A percentile compares a stretch with the other conserved stretches of the same genome.
phyloP scores from a whole-genome alignment of 495 filamentous ascomycete species.

The Beverwykella pulmonaria region DNA sequence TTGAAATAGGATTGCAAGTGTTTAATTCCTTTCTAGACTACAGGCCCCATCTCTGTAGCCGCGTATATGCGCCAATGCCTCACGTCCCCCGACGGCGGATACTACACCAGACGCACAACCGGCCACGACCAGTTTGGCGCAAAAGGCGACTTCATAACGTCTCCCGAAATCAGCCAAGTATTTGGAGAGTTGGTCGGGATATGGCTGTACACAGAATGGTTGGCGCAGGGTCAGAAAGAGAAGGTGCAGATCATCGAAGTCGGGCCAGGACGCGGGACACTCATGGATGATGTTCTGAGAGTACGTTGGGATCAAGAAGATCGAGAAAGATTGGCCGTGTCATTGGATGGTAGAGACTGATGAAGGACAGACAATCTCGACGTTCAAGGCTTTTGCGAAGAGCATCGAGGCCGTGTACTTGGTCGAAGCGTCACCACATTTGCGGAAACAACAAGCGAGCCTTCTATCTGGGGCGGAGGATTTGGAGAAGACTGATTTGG shows the following conservation, averaged over 20 bases:
- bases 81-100: constrained; percentile 85
- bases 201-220: constrained; percentile 96
- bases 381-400: constrained; percentile 75
- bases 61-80: constrained; percentile 98
- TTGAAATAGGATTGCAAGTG: constrained; percentile 9
- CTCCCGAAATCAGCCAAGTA: constrained; percentile 94
- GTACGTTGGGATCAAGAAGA: constrained; percentile 52
- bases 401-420: constrained; percentile 85
- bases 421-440: constrained; percentile 79
- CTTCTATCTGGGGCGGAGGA: constrained; percentile 77
- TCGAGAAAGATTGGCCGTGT: not conserved
- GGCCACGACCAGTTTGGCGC: constrained; percentile 82
- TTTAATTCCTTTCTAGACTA: constrained; percentile 54
- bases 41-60: constrained; percentile 88
- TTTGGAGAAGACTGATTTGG: constrained; percentile 72
- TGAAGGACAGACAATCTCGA: constrained; percentile 69
- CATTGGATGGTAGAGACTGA: no score
- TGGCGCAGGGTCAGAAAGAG: constrained; percentile 74
- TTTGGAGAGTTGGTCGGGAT: constrained; percentile 93
- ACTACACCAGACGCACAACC: constrained; percentile 76
- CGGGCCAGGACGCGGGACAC: constrained; percentile 88
- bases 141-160: constrained; percentile 93
- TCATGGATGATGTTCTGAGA: constrained; percentile 95
- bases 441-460: constrained; percentile 74
- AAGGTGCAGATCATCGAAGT: constrained; percentile 89